Conservation (phyloP, 2,329 filamentous ascomycete species). For the Fusarium irregulare region DNA sequence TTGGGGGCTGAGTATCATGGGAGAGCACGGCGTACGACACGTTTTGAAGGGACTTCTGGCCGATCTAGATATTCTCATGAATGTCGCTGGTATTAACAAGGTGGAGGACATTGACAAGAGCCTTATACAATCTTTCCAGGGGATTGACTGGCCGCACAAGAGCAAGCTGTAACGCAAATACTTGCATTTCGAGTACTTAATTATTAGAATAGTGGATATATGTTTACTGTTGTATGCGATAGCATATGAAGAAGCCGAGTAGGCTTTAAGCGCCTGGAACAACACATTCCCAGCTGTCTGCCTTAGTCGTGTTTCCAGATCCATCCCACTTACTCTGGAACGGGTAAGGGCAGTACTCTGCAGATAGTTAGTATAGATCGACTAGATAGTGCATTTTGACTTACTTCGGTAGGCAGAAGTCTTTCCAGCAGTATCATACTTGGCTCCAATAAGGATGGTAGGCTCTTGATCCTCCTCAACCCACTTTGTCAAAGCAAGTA, state of each 20-base stretch:
- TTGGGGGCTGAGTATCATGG: constrained; percentile 22
- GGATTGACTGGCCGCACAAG: not conserved
- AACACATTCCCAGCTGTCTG: not conserved
- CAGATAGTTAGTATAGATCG: not conserved
- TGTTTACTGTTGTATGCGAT: not conserved
- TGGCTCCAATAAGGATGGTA: not conserved
- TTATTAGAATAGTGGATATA: not conserved
- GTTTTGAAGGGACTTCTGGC: constrained; percentile 14
- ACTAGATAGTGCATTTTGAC: rapidly evolving
- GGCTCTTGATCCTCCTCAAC: constrained; percentile 2
- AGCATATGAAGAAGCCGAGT: not conserved
- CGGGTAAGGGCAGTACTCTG: constrained; percentile 15
- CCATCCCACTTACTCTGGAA: constrained; percentile 16
- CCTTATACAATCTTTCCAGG: not conserved
- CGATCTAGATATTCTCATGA: constrained; percentile 13
- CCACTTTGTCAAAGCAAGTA: constrained; percentile 7
- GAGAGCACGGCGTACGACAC: constrained; percentile 21
- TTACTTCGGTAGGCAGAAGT: not conserved
- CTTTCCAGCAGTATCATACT: not conserved
- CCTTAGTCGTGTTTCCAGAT: not conserved
- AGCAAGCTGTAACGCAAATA: not conserved
- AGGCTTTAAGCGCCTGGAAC: not conserved
- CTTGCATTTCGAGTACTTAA: too few species aligned
- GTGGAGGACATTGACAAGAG: constrained; percentile 7
- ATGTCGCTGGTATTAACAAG: constrained; percentile 2